A percentile compares a stretch with the other conserved stretches of the same genome.
These are phyloP conservation scores for Colletotrichum camelliae DNA, from an alignment of 2,329 filamentous ascomycete species.

Conservation along the genomic window DNA sequence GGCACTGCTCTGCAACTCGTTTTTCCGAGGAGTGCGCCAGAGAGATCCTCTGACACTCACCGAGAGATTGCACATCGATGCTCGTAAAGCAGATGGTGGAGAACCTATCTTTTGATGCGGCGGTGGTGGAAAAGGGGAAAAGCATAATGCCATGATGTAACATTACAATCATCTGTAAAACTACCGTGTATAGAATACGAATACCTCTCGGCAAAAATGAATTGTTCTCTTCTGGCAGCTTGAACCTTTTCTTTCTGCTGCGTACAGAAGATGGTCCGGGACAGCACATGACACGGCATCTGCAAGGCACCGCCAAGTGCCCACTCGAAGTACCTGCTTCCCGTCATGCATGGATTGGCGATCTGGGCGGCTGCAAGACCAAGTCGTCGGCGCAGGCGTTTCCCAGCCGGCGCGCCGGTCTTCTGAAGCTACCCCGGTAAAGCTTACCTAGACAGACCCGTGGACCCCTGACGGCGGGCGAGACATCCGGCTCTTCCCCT, in stretches of 20 bases:
- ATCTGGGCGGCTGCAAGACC: background rate
- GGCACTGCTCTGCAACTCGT: conserved; percentile 74
- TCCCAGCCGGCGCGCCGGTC: background rate
- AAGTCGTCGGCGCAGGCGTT: background rate
- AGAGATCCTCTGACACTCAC: conserved; percentile 29
- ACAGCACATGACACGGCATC: background rate
- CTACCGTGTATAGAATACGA: background rate
- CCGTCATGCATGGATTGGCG: background rate
- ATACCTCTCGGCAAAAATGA: background rate
- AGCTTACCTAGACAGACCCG: background rate
- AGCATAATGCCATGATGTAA: background rate
- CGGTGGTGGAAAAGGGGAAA: background rate
- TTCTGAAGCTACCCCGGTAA: background rate
- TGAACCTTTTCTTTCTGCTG: background rate
- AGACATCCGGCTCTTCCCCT: background rate
- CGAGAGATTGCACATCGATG: conserved; percentile 39
- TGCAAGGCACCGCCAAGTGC: background rate
- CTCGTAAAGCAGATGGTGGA: conserved; percentile 29
- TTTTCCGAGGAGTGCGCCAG: conserved; percentile 53
- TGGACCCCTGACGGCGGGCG: conserved; percentile 3
- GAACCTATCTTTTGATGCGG: conserved; percentile 13
- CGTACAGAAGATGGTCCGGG: background rate
- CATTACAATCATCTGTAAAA: background rate
- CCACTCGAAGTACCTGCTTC: background rate
- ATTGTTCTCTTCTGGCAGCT: background rate